Evolutionary conservation across 1,284 basidiomycete genomes (phyloP), one percentile per base, ranked within the genome.

Genomic region (Moesziomyces antarcticus): DNA sequence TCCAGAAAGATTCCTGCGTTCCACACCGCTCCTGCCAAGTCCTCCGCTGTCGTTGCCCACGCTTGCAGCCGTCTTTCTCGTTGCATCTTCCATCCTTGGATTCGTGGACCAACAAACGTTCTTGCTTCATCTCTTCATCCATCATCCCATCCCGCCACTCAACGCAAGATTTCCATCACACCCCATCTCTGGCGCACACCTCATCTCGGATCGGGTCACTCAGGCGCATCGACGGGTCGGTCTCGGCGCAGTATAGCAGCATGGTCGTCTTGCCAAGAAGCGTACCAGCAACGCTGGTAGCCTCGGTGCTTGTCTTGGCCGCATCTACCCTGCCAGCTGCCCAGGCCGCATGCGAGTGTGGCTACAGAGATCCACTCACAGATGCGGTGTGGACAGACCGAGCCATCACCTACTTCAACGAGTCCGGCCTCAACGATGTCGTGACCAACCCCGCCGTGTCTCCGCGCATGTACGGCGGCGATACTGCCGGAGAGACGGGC

Each of bases 351-450:
- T 80, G 78, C 69, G 72, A 77, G 45, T 80, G 78, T 51, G 78
- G 78, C 11, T 80, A 77, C 50, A 69, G 65, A 13, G 78, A 80
- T 50, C 77, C 77, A 13, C 47, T 65, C 47, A 80, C 78, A 44
- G 49, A 73, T 25, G 65, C 56, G 0, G 65, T 80, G 20, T 81
- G 78, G 78, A 81, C 79, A 27, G 79, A 78, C 44, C 67, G 76
- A 10, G 55, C 71, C 50, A 80, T 81, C 60, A 74, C 70, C 46
- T 81, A 81, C 50, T 81, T 79, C 50, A 81, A 81, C 69, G 79
- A 81, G 35, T 50, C 75, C 3, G 77, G 65, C 35, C 37, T 68
- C 37, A 56, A 48, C 27, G 57, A 78, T 52, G 59, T 78, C 13
- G 77, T 77, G 42, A 75, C 57, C 7, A 27, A 67, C 16, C 75